Percentiles rank a stretch among this genome's conserved stretches.
Conservation (phyloP, 2,329 filamentous ascomycete genomes). For the Phialemoniopsis sp. region DNA sequence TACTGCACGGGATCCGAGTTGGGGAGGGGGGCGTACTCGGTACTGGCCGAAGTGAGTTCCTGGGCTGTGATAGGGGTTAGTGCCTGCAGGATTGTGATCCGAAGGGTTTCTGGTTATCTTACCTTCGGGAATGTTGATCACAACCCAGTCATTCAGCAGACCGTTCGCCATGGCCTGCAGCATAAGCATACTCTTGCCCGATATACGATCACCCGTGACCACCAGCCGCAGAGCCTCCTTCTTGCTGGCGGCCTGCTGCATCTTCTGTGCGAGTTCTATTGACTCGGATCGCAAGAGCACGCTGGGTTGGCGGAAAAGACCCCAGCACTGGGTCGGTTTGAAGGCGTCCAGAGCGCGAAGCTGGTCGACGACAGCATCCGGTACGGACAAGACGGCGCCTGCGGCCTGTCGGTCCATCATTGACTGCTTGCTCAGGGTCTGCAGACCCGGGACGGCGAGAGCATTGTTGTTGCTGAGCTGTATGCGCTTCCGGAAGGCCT, state of each 20-base stretch:
- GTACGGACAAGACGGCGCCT: slow-evolving; percentile 67
- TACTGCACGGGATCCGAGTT: slow-evolving; percentile 58
- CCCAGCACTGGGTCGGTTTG: slow-evolving; percentile 86
- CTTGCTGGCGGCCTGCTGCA: slow-evolving; percentile 50
- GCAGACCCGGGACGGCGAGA: slow-evolving; percentile 66
- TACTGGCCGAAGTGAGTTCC: slow-evolving; percentile 75
- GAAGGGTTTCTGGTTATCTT: slow-evolving; percentile 15
- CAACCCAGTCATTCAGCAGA: slow-evolving; percentile 80
- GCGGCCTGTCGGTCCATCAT: slow-evolving; percentile 50
- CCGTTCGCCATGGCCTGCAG: slow-evolving; percentile 81
- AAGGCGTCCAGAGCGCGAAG: slow-evolving; percentile 85
- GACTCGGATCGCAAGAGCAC: slow-evolving; percentile 76
- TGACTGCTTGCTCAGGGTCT: slow-evolving; percentile 52
- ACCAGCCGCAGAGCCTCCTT: slow-evolving; percentile 60
- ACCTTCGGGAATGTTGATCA: slow-evolving; percentile 89
- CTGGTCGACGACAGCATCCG: slow-evolving; percentile 68
- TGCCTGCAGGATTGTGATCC: too few relatives aligned
- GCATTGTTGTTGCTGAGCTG: slow-evolving; percentile 94
- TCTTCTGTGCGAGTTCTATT: slow-evolving; percentile 61
- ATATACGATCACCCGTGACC: slow-evolving; percentile 66
- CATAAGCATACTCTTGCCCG: slow-evolving; percentile 84
- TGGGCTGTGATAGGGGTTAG: slow-evolving; percentile 54
- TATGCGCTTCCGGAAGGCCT: slow-evolving; percentile 81
- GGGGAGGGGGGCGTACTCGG: slow-evolving; percentile 71
- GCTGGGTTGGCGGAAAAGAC: slow-evolving; percentile 77